Conservation (phyloP, 345 rosid genomes). For the Ailanthus altissimus region DNA sequence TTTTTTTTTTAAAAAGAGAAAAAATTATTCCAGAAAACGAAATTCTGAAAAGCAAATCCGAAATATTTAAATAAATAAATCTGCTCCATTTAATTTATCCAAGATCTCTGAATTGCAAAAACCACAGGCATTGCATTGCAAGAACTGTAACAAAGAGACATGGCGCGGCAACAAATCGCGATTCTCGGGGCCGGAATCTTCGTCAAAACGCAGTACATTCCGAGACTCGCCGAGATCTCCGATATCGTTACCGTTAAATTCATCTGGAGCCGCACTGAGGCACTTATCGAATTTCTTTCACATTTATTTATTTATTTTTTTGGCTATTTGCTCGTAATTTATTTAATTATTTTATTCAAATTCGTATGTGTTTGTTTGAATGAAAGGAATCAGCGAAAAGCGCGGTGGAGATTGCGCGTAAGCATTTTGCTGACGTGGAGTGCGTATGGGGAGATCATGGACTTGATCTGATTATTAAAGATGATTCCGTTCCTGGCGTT, state of each 20-base stretch:
- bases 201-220: slow-evolving; percentile 84
- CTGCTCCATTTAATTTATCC: neutral
- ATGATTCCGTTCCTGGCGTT: slow-evolving; percentile 66
- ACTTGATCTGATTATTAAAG: slow-evolving; percentile 63
- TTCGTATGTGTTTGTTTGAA: neutral
- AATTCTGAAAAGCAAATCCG: neutral
- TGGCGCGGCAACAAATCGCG: slow-evolving; percentile 58
- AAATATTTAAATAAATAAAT: too few species aligned
- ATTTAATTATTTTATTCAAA: neutral
- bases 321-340: neutral
- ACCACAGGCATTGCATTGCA: neutral
- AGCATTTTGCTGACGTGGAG: slow-evolving; percentile 73
- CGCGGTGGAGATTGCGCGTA: slow-evolving; percentile 74
- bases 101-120: neutral
- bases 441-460: slow-evolving; percentile 91
- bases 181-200: slow-evolving; percentile 93
- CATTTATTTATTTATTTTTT: slow-evolving; percentile 12
- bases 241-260: slow-evolving; percentile 59
- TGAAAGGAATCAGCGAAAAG: slow-evolving; percentile 76
- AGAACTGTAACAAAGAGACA: slow-evolving; percentile 13
- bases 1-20: neutral
- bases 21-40: neutral
- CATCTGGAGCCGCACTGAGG: slow-evolving; percentile 96
- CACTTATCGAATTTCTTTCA: slow-evolving; percentile 8
- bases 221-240: slow-evolving; percentile 83